phyloP scores from a whole-genome alignment of 257 asterid genomes.

The Capsicum baccatum region DNA sequence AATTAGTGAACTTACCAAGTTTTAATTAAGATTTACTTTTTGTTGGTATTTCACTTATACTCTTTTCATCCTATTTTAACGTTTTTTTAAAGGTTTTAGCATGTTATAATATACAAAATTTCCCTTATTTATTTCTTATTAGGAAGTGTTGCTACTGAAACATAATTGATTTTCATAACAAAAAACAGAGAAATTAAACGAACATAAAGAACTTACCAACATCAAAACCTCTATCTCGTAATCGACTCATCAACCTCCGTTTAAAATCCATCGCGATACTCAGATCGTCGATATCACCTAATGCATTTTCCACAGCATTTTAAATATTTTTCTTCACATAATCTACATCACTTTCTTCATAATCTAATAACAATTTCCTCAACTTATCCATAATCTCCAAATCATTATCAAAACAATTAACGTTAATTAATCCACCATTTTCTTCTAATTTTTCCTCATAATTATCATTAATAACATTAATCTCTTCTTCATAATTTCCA shows the following conservation, averaged over 20 bases:
- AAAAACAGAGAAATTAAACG: background rate
- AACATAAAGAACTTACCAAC: slow-evolving; percentile 37
- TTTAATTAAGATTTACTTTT: background rate
- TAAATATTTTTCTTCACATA: slow-evolving; percentile 30
- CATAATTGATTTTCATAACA: background rate
- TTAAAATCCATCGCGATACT: slow-evolving; percentile 34
- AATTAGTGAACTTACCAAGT: background rate
- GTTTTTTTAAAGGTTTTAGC: background rate
- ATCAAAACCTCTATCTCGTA: slow-evolving; percentile 41
- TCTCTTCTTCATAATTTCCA: slow-evolving; percentile 16
- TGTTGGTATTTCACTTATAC: background rate
- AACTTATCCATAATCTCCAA: slow-evolving; percentile 28
- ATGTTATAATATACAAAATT: no score
- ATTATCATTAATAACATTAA: slow-evolving; percentile 16
- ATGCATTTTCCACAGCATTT: slow-evolving; percentile 36
- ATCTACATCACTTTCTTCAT: slow-evolving; percentile 28
- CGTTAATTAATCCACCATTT: slow-evolving; percentile 16
- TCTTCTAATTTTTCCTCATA: slow-evolving; percentile 10
- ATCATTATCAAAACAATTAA: background rate
- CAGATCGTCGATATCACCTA: slow-evolving; percentile 21
- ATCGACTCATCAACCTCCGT: slow-evolving; percentile 43
- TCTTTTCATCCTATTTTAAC: background rate
- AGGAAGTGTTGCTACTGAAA: no score
- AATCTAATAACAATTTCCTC: slow-evolving; percentile 32
- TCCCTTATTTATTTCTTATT: no score